phyloP scores from a whole-genome alignment of 495 filamentous ascomycete genomes.

The Daldinia vernicosa region DNA sequence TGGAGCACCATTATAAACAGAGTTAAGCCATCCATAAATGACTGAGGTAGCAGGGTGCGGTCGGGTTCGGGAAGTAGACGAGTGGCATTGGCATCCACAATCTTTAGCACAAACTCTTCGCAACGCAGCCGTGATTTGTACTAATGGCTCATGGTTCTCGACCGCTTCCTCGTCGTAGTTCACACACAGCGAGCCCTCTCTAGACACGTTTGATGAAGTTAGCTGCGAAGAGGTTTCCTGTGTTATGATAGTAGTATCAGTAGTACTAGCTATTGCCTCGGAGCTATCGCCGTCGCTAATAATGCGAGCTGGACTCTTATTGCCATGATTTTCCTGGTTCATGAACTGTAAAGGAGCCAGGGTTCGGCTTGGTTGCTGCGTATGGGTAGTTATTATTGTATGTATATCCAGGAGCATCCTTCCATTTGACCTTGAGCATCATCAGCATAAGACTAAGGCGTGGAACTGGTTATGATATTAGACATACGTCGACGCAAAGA shows the following conservation, averaged over 20 bases:
- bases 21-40: conserved; percentile 23
- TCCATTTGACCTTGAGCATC: not conserved
- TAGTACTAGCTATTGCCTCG: not conserved
- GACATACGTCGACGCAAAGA: conserved; percentile 17
- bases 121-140: conserved; percentile 20
- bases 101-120: conserved; percentile 7
- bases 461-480: not conserved
- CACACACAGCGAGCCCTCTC: not conserved
- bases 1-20: conserved; percentile 20
- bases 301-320: not conserved
- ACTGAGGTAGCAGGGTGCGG: not conserved
- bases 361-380: not conserved
- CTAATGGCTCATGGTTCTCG: not conserved
- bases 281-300: not conserved
- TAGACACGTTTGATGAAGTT: not conserved
- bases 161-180: not conserved
- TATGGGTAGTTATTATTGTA: conserved; percentile 5
- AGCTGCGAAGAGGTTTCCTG: not conserved
- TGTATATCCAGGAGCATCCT: conserved; percentile 27
- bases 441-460: not conserved
- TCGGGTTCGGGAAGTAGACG: conserved; percentile 6
- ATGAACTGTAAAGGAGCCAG: not conserved
- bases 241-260: not conserved
- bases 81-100: conserved; percentile 32
- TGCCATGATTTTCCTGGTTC: not conserved